Conservation (phyloP, 2,329 filamentous ascomycete genomes). For the Aspergillus pseudoviridinutans region DNA sequence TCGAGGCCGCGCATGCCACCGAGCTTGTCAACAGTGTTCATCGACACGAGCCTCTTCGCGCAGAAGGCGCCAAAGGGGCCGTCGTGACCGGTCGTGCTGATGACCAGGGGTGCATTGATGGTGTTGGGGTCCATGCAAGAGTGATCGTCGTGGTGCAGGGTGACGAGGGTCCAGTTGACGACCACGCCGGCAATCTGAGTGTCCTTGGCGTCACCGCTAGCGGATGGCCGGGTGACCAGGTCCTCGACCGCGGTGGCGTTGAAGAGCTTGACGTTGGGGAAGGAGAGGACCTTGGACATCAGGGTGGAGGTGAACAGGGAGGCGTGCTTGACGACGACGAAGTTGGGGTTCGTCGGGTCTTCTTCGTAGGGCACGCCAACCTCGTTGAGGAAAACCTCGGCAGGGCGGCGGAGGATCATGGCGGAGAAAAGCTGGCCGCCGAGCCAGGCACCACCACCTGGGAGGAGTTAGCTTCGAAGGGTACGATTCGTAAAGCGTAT, state of each 20-base stretch:
- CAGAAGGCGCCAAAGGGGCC: conserved; percentile 87
- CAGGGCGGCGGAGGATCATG: conserved; percentile 93
- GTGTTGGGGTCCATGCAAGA: conserved; percentile 97
- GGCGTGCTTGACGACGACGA: conserved; percentile 90
- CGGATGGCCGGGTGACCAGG: conserved; percentile 71
- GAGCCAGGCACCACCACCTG: conserved; percentile 83
- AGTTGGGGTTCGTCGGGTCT: conserved; percentile 79
- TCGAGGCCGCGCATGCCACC: conserved; percentile 91
- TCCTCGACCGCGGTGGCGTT: conserved; percentile 92
- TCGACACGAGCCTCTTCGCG: conserved; percentile 85
- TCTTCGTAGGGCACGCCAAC: conserved; percentile 83
- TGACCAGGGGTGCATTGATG: conserved; percentile 84
- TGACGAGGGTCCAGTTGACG: conserved; percentile 92
- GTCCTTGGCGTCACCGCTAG: conserved; percentile 44
- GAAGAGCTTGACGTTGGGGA: conserved; percentile 94
- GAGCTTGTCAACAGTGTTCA: conserved; percentile 76
- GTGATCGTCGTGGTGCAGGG: conserved; percentile 83
- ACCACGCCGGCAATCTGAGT: conserved; percentile 83
- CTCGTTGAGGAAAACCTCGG: conserved; percentile 77
- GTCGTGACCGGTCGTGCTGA: conserved; percentile 89
- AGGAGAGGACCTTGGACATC: conserved; percentile 73
- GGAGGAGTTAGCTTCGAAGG: conserved; percentile 6
- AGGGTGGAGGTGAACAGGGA: conserved; percentile 88
- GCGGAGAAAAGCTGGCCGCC: conserved; percentile 92
- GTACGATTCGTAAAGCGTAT: not conserved